A percentile compares a stretch with the other conserved stretches of the same genome.
These are phyloP conservation scores for Globisporangium sylvaticum DNA, from an alignment of 352 stramenopile genomes.

Conservation along the genomic window DNA sequence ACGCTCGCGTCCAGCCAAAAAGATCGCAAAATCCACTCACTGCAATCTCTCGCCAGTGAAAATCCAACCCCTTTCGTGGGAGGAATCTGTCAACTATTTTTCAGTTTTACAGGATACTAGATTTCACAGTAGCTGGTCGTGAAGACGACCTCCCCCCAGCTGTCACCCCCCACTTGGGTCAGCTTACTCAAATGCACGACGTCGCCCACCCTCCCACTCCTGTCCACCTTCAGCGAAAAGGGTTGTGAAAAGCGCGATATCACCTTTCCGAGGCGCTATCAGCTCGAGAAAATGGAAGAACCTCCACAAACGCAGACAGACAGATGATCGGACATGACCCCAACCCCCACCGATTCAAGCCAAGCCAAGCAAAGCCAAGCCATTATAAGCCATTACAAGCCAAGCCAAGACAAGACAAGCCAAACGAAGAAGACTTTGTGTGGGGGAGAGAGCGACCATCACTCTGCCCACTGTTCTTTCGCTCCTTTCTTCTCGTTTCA, in stretches of 20 bases:
- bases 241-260: not conserved
- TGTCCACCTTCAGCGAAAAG: not conserved
- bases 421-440: too few species aligned
- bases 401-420: not conserved
- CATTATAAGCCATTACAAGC: too few species aligned
- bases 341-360: not conserved
- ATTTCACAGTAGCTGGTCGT: not conserved
- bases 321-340: not conserved
- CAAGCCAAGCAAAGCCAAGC: not conserved
- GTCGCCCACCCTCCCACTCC: not conserved
- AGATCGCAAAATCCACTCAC: conserved; percentile 8
- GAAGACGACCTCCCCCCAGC: not conserved
- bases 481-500: conserved; percentile 1
- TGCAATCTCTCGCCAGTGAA: not conserved
- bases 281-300: conserved; percentile 1
- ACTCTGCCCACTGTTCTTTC: conserved; percentile 10
- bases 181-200: not conserved
- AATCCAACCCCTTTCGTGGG: not conserved
- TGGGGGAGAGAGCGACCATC: conserved; percentile 5
- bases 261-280: not conserved
- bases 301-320: not conserved
- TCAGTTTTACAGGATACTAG: not conserved
- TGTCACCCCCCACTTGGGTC: not conserved
- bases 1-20: not conserved
- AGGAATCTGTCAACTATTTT: not conserved